These are phyloP conservation scores for Acacia concinna DNA, from an alignment of 331 rosid species.

Conservation along the genomic window DNA sequence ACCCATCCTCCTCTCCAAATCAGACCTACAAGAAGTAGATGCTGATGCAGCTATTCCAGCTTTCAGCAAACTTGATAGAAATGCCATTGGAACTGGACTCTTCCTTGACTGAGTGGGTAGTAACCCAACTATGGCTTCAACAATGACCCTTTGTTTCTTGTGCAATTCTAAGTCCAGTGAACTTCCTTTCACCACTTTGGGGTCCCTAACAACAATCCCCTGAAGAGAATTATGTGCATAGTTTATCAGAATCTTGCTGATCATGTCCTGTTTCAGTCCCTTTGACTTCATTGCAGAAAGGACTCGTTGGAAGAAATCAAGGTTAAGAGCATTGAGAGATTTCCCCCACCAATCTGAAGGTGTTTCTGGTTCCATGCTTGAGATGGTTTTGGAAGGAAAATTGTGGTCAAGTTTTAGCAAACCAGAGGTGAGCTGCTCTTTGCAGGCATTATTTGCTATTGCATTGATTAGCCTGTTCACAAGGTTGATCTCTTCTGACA, in stretches of 20 bases:
- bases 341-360: constrained; percentile 96
- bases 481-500: constrained; percentile 74
- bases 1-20: constrained; percentile 86
- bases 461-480: constrained; percentile 72
- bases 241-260: constrained; percentile 81
- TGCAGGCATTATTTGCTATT: constrained; percentile 83
- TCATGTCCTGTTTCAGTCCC: constrained; percentile 90
- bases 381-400: constrained; percentile 58
- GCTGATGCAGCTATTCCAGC: constrained; percentile 73
- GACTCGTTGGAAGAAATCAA: constrained; percentile 83
- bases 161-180: constrained; percentile 65
- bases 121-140: constrained; percentile 76
- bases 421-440: constrained; percentile 91
- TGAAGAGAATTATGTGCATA: constrained; percentile 85
- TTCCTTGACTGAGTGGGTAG: constrained; percentile 88
- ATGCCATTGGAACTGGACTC: constrained; percentile 85
- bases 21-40: constrained; percentile 69
- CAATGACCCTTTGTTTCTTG: constrained; percentile 78
- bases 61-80: constrained; percentile 85
- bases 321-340: constrained; percentile 65
- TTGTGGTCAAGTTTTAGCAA: constrained; percentile 80
- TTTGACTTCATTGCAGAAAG: constrained; percentile 76
- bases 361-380: constrained; percentile 66
- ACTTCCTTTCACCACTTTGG: constrained; percentile 62
- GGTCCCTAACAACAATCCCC: constrained; percentile 60